Percentiles rank a stretch among this genome's conserved stretches.
Evolutionary conservation across 768 basidiomycete genomes (phyloP).

Genomic region (Boletellus ananas): DNA sequence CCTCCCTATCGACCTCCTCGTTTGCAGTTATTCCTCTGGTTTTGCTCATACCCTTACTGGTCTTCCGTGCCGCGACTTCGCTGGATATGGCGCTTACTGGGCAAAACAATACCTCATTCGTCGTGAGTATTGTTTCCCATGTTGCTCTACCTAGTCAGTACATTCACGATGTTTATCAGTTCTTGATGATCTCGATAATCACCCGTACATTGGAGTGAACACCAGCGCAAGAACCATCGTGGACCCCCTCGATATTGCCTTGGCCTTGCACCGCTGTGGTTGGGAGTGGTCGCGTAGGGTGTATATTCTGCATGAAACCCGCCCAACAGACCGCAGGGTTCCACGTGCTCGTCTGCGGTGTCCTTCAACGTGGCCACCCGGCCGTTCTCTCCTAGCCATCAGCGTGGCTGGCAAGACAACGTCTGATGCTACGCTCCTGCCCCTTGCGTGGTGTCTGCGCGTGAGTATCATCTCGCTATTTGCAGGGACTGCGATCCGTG

Average conservation of each 20-base stretch:
- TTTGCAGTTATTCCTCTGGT: too few relatives aligned
- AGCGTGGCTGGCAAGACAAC: conserved; percentile 26
- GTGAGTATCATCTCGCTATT: conserved; percentile 42
- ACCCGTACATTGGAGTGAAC: conserved; percentile 1
- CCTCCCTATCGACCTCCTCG: too few relatives aligned
- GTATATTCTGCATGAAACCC: conserved; percentile 24
- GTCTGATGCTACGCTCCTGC: conserved; percentile 30
- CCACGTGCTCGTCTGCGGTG: conserved; percentile 41
- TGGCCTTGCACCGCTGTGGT: conserved; percentile 51
- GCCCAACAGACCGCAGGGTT: conserved; percentile 29
- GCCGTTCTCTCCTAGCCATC: conserved; percentile 40
- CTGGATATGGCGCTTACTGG: conserved; percentile 5
- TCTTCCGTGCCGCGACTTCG: conserved; percentile 35
- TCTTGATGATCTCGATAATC: conserved; percentile 4
- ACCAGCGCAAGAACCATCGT: neutral
- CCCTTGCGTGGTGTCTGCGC: conserved; percentile 27
- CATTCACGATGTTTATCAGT: conserved; percentile 2
- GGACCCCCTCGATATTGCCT: conserved; percentile 50
- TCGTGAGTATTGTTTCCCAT: conserved; percentile 2
- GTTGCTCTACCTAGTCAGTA: neutral
- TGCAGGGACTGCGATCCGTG: conserved; percentile 42
- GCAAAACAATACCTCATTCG: conserved; percentile 4
- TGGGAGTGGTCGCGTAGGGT: conserved; percentile 51
- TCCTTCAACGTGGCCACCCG: conserved; percentile 45
- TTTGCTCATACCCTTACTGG: conserved; percentile 8